A percentile compares a stretch with the other conserved stretches of the same genome.
These are phyloP conservation scores for Aspergillus sp. DNA, from an alignment of 2,329 filamentous ascomycete species.

Conservation along the genomic window DNA sequence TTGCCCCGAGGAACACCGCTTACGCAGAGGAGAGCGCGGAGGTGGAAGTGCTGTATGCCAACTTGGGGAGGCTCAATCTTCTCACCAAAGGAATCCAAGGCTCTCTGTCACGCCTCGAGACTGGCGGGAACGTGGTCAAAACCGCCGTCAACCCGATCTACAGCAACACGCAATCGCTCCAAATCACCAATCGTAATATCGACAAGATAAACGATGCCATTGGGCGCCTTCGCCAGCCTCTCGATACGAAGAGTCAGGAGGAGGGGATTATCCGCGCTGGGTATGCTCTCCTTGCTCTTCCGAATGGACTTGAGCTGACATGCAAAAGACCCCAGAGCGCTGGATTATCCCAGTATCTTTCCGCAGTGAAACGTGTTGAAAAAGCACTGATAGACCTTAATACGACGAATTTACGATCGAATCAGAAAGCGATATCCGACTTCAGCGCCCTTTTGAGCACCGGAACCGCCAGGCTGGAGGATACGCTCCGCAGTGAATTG, in stretches of 20 bases:
- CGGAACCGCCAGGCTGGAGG: conserved; percentile 75
- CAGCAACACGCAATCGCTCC: conserved; percentile 80
- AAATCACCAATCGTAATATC: conserved; percentile 81
- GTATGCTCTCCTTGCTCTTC: conserved; percentile 28
- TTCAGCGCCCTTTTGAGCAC: conserved; percentile 66
- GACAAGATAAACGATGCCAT: conserved; percentile 80
- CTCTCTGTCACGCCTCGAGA: conserved; percentile 72
- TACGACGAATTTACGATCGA: conserved; percentile 81
- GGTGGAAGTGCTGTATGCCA: conserved; percentile 57
- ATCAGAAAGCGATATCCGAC: conserved; percentile 78
- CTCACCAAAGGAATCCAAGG: conserved; percentile 94
- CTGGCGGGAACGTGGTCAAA: conserved; percentile 80
- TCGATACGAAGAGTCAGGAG: conserved; percentile 83
- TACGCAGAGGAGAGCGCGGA: conserved; percentile 59
- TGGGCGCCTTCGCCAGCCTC: conserved; percentile 77
- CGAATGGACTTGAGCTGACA: neutral
- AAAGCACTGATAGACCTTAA: conserved; percentile 77
- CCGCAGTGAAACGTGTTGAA: conserved; percentile 79
- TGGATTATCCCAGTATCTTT: conserved; percentile 75
- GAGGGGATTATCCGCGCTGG: conserved; percentile 83
- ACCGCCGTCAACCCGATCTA: conserved; percentile 89
- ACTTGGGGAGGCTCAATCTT: conserved; percentile 82
- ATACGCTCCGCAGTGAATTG: conserved; percentile 69
- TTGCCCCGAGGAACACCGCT: conserved; percentile 46
- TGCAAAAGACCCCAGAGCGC: conserved; percentile 59